These are phyloP conservation scores for Angophora floribunda DNA, from an alignment of 345 rosid species.

Conservation along the genomic window DNA sequence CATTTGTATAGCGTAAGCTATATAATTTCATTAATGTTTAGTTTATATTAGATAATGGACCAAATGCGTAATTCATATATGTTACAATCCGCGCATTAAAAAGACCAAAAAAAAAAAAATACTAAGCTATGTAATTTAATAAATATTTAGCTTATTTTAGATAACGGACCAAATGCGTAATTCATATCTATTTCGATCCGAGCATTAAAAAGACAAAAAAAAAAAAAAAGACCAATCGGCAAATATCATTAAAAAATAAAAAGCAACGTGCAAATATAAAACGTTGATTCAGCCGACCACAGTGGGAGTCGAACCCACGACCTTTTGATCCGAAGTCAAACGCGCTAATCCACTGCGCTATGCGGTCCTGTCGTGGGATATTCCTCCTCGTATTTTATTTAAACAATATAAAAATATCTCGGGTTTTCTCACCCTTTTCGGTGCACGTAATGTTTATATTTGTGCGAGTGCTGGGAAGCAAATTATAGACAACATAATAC, in stretches of 20 bases:
- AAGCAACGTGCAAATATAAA: background rate
- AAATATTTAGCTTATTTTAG: too few relatives aligned
- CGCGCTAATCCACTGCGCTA: conserved; percentile 56
- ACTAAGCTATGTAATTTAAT: too few relatives aligned
- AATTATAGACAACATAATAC: background rate
- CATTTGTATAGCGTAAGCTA: background rate
- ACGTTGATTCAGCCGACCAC: background rate
- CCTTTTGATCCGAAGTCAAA: conserved; percentile 48
- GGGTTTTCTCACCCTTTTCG: too few relatives aligned
- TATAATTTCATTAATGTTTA: background rate
- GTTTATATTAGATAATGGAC: background rate
- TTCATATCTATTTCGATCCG: background rate
- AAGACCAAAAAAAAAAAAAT: background rate
- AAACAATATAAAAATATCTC: background rate
- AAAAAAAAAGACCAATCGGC: fast-evolving
- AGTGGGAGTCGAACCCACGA: conserved; percentile 44
- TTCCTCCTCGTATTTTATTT: fast-evolving
- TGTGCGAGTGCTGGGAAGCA: too few relatives aligned
- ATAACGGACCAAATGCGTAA: background rate
- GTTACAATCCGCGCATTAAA: background rate
- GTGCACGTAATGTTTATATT: too few relatives aligned
- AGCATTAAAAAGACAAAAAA: background rate
- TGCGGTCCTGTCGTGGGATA: background rate
- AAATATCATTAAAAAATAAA: background rate
- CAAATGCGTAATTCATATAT: background rate